Percentiles rank a stretch among this genome's conserved stretches.
These are phyloP conservation scores for Pulicaria dysenterica DNA, from an alignment of 129 eudicot species.

Conservation along the genomic window DNA sequence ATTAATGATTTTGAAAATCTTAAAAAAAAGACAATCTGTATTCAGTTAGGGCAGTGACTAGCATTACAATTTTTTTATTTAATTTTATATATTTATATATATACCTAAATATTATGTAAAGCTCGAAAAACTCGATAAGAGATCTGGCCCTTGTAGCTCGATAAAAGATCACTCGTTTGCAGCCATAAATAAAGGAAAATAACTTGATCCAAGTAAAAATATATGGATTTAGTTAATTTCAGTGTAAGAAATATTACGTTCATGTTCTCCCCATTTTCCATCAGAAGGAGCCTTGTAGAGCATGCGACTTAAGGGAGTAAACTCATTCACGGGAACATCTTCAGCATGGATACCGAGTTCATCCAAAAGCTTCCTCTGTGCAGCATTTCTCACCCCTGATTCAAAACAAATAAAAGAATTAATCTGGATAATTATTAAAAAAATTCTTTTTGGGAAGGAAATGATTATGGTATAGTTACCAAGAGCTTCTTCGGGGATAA, in stretches of 20 bases:
- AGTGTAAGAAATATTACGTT: conserved; percentile 49
- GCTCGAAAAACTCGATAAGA: no score
- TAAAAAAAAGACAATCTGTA: no score
- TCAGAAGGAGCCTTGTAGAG: conserved; percentile 97
- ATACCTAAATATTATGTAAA: no score
- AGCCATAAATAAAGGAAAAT: neutral
- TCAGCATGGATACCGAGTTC: conserved; percentile 92
- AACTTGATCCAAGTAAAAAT: neutral
- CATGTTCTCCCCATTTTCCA: conserved; percentile 99
- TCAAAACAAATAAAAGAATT: conserved; percentile 3
- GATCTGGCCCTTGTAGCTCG: no score
- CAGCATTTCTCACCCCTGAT: conserved; percentile 93
- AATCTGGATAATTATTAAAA: no score
- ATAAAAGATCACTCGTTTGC: neutral
- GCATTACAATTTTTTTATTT: no score
- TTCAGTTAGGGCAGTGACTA: no score
- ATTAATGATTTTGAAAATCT: no score
- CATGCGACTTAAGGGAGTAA: conserved; percentile 89
- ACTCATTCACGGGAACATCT: conserved; percentile 93
- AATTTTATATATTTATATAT: no score
- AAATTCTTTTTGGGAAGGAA: neutral
- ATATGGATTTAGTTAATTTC: neutral
- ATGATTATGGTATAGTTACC: conserved; percentile 43
- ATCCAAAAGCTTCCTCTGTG: conserved; percentile 94
- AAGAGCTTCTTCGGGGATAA: conserved; percentile 66